A percentile compares a stretch with the other conserved stretches of the same genome.
Evolutionary conservation across 306 rosid species (phyloP).

Genomic region (Trifolium pratense): DNA sequence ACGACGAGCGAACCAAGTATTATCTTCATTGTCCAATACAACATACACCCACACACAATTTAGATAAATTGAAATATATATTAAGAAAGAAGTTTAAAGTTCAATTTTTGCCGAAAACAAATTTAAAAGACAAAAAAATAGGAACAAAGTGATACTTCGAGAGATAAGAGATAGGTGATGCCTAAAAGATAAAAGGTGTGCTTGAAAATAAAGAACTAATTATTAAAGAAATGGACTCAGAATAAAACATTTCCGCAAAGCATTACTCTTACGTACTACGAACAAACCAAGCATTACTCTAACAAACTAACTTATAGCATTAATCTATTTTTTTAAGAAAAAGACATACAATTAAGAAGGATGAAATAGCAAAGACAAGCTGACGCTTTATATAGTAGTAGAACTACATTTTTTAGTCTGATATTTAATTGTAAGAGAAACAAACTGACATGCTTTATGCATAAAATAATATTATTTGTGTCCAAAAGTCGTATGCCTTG

Average conservation of each 20-base stretch:
- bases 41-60: no score
- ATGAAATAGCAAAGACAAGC: slow-evolving; percentile 7
- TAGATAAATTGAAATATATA: no score
- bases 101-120: no score
- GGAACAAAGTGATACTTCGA: no score
- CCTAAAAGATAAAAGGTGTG: no score
- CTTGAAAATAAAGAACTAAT: neutral
- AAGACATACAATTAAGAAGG: neutral
- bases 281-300: slow-evolving; percentile 28
- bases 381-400: slow-evolving; percentile 38
- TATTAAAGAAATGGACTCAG: slow-evolving; percentile 21
- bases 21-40: neutral
- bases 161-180: no score
- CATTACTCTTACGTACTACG: slow-evolving; percentile 43
- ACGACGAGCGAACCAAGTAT: slow-evolving; percentile 33
- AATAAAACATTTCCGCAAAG: slow-evolving; percentile 38
- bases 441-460: neutral
- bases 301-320: neutral
- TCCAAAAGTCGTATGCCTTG: slow-evolving; percentile 31
- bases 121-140: no score
- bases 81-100: no score
- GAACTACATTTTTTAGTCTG: neutral
- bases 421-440: neutral
- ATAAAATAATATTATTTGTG: neutral
- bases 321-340: neutral